Percentiles rank a stretch among this genome's conserved stretches.
Conservation (phyloP, 2,329 filamentous ascomycete species). For the Zymoseptoria brevis region DNA sequence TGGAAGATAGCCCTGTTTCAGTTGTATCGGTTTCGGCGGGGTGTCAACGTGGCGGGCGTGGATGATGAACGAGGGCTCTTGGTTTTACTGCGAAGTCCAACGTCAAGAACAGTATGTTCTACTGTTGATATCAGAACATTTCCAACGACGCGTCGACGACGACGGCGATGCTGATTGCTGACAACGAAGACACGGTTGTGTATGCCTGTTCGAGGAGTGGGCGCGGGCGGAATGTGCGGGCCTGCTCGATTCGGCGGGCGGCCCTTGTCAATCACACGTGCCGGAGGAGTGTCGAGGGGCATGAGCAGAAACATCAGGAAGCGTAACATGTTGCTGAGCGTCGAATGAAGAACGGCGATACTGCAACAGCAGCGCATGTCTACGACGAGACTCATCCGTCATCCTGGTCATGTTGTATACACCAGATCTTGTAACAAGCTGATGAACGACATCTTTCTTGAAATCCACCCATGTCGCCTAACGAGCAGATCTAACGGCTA, state of each 20-base stretch:
- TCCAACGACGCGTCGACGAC: background rate
- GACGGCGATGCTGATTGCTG: background rate
- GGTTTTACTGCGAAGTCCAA: background rate
- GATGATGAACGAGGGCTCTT: background rate
- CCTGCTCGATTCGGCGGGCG: background rate
- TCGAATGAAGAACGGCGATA: background rate
- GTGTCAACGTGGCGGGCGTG: background rate
- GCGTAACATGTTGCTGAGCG: background rate
- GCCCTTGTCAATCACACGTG: background rate
- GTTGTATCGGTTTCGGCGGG: background rate
- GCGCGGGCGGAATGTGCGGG: background rate
- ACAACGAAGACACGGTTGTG: no score
- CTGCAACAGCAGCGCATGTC: background rate
- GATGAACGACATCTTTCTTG: background rate
- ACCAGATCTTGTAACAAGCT: background rate
- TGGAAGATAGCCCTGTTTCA: background rate
- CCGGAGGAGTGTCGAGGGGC: background rate
- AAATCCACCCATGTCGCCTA: background rate
- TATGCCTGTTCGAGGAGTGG: background rate
- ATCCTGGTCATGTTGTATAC: no score
- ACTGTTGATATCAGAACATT: no score
- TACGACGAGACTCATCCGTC: no score
- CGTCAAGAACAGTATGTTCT: background rate
- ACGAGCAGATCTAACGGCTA: background rate
- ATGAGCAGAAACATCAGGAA: background rate